Percentiles rank a stretch among this genome's conserved stretches.
phyloP scores from a whole-genome alignment of 345 rosid species.

The Eucalyptus decipiens region DNA sequence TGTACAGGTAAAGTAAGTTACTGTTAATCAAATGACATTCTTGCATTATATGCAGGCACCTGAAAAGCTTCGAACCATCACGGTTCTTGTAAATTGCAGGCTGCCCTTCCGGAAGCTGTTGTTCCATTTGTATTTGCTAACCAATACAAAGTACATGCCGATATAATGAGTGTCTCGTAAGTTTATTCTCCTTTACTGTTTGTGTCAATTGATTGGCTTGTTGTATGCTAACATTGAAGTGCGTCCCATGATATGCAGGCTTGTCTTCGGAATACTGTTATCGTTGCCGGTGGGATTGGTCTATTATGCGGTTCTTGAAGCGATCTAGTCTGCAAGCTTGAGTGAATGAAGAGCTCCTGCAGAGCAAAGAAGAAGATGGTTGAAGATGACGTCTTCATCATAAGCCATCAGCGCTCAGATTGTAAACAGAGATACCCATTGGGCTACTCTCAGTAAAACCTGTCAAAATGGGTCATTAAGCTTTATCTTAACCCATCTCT shows the following conservation, averaged over 20 bases:
- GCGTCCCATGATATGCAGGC: conserved; percentile 7
- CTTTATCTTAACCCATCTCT: not conserved
- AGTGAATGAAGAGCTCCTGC: not conserved
- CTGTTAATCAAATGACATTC: not conserved
- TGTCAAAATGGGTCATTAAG: not conserved
- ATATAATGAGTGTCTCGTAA: conserved; percentile 66
- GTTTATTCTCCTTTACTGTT: not conserved
- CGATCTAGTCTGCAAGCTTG: not conserved
- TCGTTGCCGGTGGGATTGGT: conserved; percentile 35
- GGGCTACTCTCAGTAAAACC: not conserved
- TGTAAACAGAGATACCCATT: not conserved
- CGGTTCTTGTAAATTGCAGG: conserved; percentile 15
- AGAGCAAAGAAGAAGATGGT: not conserved
- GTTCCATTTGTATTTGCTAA: conserved; percentile 69
- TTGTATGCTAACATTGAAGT: not conserved
- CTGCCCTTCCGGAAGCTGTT: conserved; percentile 64
- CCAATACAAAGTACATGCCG: conserved; percentile 60
- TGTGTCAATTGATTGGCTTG: not conserved
- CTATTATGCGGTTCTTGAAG: conserved; percentile 13
- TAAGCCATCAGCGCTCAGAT: not conserved
- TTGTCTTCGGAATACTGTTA: conserved; percentile 36
- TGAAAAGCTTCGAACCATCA: not conserved
- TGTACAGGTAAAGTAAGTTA: not conserved
- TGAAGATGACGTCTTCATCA: not conserved
- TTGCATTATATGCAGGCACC: not conserved